Evolutionary conservation across 192 early-diverging fungal genomes (phyloP).

Genomic region (Diversispora epigaea): DNA sequence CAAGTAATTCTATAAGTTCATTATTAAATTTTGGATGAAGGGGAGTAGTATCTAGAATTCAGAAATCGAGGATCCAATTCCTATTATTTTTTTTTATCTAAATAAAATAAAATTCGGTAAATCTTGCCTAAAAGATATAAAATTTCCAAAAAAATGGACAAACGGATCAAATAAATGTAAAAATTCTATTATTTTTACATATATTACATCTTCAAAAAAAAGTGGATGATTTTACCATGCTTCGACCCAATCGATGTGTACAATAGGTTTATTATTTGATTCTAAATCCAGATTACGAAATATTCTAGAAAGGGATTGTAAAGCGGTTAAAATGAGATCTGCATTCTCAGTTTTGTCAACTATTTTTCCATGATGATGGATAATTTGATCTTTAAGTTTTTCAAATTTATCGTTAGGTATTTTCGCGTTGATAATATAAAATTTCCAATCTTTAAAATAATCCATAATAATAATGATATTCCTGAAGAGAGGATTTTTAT

Average conservation of each 20-base stretch:
- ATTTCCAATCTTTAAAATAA: conserved; percentile 5
- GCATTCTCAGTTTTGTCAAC: background rate
- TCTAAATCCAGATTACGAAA: background rate
- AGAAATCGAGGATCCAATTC: conserved; percentile 33
- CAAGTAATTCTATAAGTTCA: conserved; percentile 27
- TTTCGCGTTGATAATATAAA: conserved; percentile 4
- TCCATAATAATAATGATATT: too few species aligned
- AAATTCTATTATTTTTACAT: too few species aligned
- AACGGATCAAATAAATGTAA: too few species aligned
- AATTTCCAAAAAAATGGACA: background rate
- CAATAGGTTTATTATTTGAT: background rate
- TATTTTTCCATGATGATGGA: background rate
- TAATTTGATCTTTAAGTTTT: background rate
- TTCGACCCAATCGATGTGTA: conserved; percentile 16
- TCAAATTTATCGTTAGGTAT: conserved; percentile 1
- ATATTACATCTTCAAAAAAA: too few species aligned
- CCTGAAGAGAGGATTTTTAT: too few species aligned
- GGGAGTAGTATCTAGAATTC: conserved; percentile 40
- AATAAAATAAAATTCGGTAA: background rate
- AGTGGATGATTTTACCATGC: background rate
- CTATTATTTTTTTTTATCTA: too few species aligned
- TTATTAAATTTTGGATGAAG: conserved; percentile 30
- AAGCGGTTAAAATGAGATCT: conserved; percentile 7
- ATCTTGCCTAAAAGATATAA: too few species aligned
- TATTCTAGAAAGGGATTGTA: background rate